These are phyloP conservation scores for Aspergillus olivimuriae DNA, from an alignment of 495 filamentous ascomycete genomes.

Conservation along the genomic window DNA sequence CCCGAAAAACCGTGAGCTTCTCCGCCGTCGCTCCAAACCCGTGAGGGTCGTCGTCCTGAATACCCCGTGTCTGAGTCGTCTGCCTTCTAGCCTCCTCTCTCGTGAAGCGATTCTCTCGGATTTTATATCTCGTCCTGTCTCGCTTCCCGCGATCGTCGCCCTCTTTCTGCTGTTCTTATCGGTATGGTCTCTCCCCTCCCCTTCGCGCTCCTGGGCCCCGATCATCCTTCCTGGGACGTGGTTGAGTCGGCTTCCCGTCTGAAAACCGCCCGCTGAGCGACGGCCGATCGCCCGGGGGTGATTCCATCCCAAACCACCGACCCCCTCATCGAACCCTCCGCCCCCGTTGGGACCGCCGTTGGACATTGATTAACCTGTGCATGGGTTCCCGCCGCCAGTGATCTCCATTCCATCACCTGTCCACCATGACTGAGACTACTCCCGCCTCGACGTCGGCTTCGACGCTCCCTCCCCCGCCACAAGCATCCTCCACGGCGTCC, in stretches of 20 bases:
- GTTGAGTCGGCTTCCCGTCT: constrained; percentile 17
- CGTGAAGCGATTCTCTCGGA: constrained; percentile 18
- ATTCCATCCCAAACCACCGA: constrained; percentile 19
- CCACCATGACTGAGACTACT: constrained; percentile 63
- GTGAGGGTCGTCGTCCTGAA: constrained; percentile 9
- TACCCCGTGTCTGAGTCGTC: constrained; percentile 12
- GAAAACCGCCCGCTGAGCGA: constrained; percentile 15
- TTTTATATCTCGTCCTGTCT: constrained; percentile 22
- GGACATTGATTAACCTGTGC: constrained; percentile 12
- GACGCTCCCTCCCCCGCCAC: constrained; percentile 57
- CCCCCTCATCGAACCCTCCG: constrained; percentile 5
- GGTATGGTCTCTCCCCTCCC: not conserved
- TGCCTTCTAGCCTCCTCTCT: constrained; percentile 20
- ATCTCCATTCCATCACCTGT: constrained; percentile 12
- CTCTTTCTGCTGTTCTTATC: constrained; percentile 1
- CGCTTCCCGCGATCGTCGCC: not conserved
- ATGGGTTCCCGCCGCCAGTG: constrained; percentile 13
- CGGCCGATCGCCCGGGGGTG: constrained; percentile 25
- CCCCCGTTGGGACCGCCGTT: constrained; percentile 11
- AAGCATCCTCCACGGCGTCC: constrained; percentile 60
- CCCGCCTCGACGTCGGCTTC: constrained; percentile 46
- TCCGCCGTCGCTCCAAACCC: constrained; percentile 9
- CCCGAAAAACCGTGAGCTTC: constrained; percentile 8
- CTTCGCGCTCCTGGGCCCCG: constrained; percentile 8
- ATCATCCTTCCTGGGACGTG: constrained; percentile 12